These are phyloP conservation scores for Phytopythium litorale DNA, from an alignment of 352 stramenopile genomes.

Conservation along the genomic window DNA sequence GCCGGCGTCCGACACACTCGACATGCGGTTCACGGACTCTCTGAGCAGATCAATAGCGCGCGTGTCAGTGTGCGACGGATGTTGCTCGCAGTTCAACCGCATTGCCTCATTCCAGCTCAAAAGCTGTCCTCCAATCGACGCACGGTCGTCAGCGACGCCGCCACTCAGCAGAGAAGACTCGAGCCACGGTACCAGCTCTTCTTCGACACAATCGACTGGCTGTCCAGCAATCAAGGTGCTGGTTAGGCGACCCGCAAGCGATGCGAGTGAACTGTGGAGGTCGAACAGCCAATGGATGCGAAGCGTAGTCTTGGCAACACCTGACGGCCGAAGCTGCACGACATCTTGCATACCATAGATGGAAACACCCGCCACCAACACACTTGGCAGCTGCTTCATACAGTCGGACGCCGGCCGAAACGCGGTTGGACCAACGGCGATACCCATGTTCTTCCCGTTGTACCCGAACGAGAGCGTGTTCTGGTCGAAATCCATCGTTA, in stretches of 20 bases:
- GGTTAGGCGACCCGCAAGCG: constrained; percentile 59
- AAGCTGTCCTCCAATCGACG: constrained; percentile 1
- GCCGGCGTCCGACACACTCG: constrained; percentile 6
- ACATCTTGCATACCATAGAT: constrained; percentile 69
- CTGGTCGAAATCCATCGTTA: constrained; percentile 73
- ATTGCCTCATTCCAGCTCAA: constrained; percentile 38
- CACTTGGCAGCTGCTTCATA: constrained; percentile 27
- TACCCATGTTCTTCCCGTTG: constrained; percentile 55
- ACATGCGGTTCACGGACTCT: constrained; percentile 2
- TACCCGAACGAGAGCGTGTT: constrained; percentile 68
- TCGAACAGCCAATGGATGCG: constrained; percentile 83
- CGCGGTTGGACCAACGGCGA: constrained; percentile 44
- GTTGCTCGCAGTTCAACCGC: constrained; percentile 25
- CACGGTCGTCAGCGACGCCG: constrained; percentile 25
- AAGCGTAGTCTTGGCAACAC: constrained; percentile 73
- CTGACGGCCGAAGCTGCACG: constrained; percentile 66
- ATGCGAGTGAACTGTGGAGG: constrained; percentile 70
- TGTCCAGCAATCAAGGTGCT: constrained; percentile 74
- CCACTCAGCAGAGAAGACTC: constrained; percentile 80
- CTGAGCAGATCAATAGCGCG: background rate
- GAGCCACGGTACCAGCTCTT: constrained; percentile 81
- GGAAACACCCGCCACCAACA: constrained; percentile 55
- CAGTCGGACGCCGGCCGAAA: constrained; percentile 30
- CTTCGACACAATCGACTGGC: constrained; percentile 70
- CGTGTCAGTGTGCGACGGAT: constrained; percentile 13